Conservation (phyloP, 768 basidiomycete species). For the Fistulinella prunicolor region DNA sequence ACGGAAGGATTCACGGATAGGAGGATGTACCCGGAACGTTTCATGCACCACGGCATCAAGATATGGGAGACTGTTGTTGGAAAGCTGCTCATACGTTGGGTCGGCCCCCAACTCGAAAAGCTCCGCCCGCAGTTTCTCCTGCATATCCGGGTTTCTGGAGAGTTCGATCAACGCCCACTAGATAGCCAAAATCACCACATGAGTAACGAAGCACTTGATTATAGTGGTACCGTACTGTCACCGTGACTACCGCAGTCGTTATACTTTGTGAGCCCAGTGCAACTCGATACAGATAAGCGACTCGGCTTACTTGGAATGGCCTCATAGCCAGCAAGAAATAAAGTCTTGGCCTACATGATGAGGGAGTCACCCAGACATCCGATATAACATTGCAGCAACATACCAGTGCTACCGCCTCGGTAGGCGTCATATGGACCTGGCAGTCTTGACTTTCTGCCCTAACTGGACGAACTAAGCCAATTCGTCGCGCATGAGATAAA, state of each 20-base stretch:
- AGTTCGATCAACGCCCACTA: constrained; percentile 60
- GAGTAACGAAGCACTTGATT: not conserved
- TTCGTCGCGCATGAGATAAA: not conserved
- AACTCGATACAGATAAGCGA: too few species aligned
- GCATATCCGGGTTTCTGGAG: constrained; percentile 40
- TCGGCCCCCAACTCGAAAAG: constrained; percentile 43
- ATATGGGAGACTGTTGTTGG: constrained; percentile 46
- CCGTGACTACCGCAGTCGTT: constrained; percentile 13
- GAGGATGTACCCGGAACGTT: constrained; percentile 43
- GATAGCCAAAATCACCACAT: not conserved
- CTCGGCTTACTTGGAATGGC: constrained; percentile 33
- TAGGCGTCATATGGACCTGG: constrained; percentile 33
- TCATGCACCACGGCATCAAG: constrained; percentile 53
- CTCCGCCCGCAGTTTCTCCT: constrained; percentile 49
- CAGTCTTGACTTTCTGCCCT: not conserved
- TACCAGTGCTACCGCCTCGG: constrained; percentile 41
- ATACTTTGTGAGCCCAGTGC: too few species aligned
- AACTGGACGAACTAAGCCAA: not conserved
- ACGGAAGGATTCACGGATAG: constrained; percentile 26
- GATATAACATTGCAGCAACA: not conserved
- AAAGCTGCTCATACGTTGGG: constrained; percentile 54
- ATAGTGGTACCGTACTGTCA: constrained; percentile 12
- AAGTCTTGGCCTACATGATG: constrained; percentile 28
- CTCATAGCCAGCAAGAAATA: constrained; percentile 39
- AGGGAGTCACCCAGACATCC: not conserved